Evolutionary conservation across 805 yeast genomes (phyloP).

Genomic region (Lachancea waltii): DNA sequence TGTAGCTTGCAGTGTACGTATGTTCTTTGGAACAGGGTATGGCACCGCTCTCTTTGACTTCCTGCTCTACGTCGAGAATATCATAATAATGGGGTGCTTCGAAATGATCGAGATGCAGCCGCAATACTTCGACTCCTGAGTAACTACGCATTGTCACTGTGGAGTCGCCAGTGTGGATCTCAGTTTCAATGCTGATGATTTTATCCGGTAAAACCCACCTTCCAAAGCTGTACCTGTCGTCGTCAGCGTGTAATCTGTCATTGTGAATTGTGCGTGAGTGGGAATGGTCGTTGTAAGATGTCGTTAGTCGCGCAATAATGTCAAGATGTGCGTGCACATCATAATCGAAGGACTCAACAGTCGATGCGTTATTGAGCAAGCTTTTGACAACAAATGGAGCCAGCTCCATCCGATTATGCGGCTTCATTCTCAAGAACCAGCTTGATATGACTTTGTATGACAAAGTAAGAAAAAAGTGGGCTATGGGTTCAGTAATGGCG

Average conservation of each 20-base stretch:
- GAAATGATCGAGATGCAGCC: conserved; percentile 36
- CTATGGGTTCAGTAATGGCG: conserved; percentile 43
- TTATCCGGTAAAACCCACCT: conserved; percentile 60
- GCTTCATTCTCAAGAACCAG: conserved; percentile 63
- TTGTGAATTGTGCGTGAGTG: conserved; percentile 27
- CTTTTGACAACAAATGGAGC: conserved; percentile 59
- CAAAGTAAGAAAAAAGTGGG: conserved; percentile 54
- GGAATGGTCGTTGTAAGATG: conserved; percentile 52
- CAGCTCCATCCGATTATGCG: conserved; percentile 51
- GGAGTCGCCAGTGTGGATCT: conserved; percentile 45
- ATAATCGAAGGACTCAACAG: conserved; percentile 34
- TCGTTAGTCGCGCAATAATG: conserved; percentile 59
- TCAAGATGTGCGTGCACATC: conserved; percentile 61
- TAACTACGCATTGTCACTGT: conserved; percentile 53
- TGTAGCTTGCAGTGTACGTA: conserved; percentile 2
- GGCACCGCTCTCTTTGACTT: conserved; percentile 34
- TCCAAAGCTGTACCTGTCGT: conserved; percentile 22
- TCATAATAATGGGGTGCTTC: conserved; percentile 30
- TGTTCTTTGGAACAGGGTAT: conserved; percentile 31
- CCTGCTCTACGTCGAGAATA: conserved; percentile 17
- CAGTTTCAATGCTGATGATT: conserved; percentile 51
- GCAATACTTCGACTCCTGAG: conserved; percentile 51
- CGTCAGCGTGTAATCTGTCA: conserved; percentile 23
- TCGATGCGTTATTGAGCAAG: conserved; percentile 38
- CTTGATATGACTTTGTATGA: conserved; percentile 63